phyloP scores from a whole-genome alignment of 23 red algal genomes.

The Gracilaria domingensis region DNA sequence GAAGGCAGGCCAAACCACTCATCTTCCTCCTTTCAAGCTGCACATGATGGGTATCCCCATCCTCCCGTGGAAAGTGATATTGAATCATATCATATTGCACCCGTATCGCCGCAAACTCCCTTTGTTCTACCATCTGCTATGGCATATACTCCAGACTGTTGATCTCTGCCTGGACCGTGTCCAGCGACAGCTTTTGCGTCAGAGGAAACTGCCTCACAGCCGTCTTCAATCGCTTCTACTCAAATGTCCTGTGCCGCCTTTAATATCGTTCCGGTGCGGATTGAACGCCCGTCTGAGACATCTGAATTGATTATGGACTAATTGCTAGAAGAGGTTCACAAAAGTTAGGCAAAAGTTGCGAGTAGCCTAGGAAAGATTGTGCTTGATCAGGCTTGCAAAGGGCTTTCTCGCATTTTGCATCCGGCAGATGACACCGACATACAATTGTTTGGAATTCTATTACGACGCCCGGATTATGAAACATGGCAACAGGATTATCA shows the following conservation, averaged over 20 bases:
- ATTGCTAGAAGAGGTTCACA: slow-evolving; percentile 28
- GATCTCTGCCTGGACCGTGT: neutral
- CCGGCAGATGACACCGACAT: slow-evolving; percentile 6
- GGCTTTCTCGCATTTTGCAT: slow-evolving; percentile 41
- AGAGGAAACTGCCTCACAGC: neutral
- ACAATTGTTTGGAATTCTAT: slow-evolving; percentile 31
- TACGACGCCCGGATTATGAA: neutral
- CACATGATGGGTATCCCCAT: neutral
- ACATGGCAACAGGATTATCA: slow-evolving; percentile 25
- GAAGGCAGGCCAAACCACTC: too few relatives aligned
- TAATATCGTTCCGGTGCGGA: slow-evolving; percentile 21
- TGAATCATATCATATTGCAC: slow-evolving; percentile 20
- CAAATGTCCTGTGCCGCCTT: slow-evolving; percentile 34
- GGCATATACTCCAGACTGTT: neutral
- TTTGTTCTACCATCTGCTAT: neutral
- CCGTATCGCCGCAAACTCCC: neutral
- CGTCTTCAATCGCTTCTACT: neutral
- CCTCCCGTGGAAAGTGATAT: neutral
- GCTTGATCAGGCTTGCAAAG: slow-evolving; percentile 41
- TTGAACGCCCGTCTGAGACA: slow-evolving; percentile 2
- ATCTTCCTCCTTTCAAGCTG: too few relatives aligned
- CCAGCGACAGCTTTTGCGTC: neutral
- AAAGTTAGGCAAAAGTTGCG: neutral
- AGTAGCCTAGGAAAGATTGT: slow-evolving; percentile 5
- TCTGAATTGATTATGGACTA: slow-evolving; percentile 13